These are phyloP conservation scores for Arabidopsis suecica DNA, from an alignment of 345 rosid genomes.

Conservation along the genomic window DNA sequence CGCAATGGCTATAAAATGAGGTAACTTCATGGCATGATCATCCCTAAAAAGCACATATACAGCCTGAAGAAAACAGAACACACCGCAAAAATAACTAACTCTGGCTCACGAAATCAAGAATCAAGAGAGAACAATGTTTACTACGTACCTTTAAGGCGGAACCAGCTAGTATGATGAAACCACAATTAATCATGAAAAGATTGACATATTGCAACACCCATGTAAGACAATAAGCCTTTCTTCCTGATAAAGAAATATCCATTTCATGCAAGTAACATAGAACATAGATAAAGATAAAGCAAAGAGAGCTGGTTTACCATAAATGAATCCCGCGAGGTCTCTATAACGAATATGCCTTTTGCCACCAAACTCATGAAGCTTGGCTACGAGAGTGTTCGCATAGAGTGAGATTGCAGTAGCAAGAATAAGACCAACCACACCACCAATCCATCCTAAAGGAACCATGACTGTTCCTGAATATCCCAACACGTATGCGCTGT, in stretches of 20 bases:
- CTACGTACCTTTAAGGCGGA: conserved; percentile 72
- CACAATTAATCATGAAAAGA: conserved; percentile 86
- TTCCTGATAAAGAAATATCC: conserved; percentile 50
- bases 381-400: conserved; percentile 83
- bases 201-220: conserved; percentile 80
- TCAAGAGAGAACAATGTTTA: neutral
- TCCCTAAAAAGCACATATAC: conserved; percentile 61
- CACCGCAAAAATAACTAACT: conserved; percentile 9
- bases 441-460: conserved; percentile 85
- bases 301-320: conserved; percentile 53
- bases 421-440: conserved; percentile 66
- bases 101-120: conserved; percentile 15
- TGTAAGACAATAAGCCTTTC: conserved; percentile 63
- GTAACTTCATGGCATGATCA: conserved; percentile 54
- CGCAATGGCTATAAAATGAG: conserved; percentile 61
- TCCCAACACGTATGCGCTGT: conserved; percentile 92
- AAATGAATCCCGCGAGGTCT: conserved; percentile 84
- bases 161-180: conserved; percentile 79
- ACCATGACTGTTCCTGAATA: conserved; percentile 91
- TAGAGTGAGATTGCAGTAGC: conserved; percentile 77
- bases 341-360: conserved; percentile 92
- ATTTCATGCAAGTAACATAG: neutral
- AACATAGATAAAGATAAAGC: neutral
- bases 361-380: conserved; percentile 86
- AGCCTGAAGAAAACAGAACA: conserved; percentile 49